Evolutionary conservation across 306 rosid genomes (phyloP).

Genomic region (Oemleria cerasiformis): DNA sequence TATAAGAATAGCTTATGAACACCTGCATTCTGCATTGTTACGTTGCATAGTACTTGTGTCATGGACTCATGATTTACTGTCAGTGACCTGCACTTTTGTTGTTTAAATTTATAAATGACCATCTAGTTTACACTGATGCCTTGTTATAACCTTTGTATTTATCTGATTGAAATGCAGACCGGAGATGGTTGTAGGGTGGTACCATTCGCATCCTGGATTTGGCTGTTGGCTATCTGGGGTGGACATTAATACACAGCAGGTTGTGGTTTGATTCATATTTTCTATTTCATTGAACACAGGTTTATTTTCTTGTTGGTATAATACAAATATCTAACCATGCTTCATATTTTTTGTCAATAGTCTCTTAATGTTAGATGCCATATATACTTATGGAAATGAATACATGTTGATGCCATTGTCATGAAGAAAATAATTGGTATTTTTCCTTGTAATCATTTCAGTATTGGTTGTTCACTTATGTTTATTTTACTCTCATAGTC

Average conservation of each 20-base stretch:
- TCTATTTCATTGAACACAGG: neutral
- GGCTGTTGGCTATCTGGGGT: slow-evolving; percentile 99
- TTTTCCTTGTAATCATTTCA: neutral
- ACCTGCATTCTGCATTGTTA: neutral
- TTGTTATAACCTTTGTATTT: neutral
- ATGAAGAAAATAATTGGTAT: neutral
- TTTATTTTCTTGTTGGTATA: neutral
- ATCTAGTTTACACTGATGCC: neutral
- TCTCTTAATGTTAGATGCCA: neutral
- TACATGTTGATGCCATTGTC: slow-evolving; percentile 2
- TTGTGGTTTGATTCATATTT: slow-evolving; percentile 17
- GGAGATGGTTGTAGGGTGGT: slow-evolving; percentile 99
- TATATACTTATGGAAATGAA: neutral
- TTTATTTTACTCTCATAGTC: neutral
- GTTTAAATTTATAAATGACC: neutral
- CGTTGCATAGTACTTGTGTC: neutral
- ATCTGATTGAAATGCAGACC: slow-evolving; percentile 50
- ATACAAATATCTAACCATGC: neutral
- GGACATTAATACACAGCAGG: slow-evolving; percentile 97
- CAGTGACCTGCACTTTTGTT: neutral
- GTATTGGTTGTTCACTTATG: neutral
- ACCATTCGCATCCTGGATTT: slow-evolving; percentile 97
- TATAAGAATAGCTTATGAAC: neutral
- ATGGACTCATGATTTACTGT: neutral
- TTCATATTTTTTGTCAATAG: neutral